phyloP scores from a whole-genome alignment of 805 yeast species.

The Candida ulmi region DNA sequence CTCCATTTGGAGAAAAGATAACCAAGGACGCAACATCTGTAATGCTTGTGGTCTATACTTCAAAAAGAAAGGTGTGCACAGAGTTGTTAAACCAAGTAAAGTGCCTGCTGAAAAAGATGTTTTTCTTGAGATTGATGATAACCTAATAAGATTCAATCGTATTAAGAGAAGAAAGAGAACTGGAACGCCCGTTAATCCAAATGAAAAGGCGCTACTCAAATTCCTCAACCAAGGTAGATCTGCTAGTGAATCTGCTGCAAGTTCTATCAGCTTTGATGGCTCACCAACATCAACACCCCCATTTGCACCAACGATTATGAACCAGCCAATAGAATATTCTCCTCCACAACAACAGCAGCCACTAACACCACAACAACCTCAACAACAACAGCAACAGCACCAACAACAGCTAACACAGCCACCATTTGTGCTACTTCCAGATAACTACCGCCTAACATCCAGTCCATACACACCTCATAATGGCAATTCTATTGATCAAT shows the following conservation, averaged over 20 bases:
- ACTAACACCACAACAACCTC: no score
- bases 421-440: not conserved
- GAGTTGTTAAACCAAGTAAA: conserved; percentile 3
- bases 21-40: conserved; percentile 84
- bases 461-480: not conserved
- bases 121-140: conserved; percentile 15
- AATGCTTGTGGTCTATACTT: conserved; percentile 93
- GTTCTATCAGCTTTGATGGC: not conserved
- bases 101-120: conserved; percentile 8
- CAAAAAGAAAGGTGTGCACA: conserved; percentile 33
- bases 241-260: no score
- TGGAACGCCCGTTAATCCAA: no score
- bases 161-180: conserved; percentile 17
- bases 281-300: not conserved
- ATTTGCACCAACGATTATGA: no score
- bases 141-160: conserved; percentile 15
- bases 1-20: conserved; percentile 89
- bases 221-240: no score
- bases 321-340: no score
- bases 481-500: not conserved
- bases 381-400: not conserved
- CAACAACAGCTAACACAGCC: not conserved
- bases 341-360: no score
- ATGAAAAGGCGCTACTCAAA: no score
- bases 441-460: not conserved